These are phyloP conservation scores for Mycena filopes DNA, from an alignment of 768 basidiomycete genomes.

Conservation along the genomic window DNA sequence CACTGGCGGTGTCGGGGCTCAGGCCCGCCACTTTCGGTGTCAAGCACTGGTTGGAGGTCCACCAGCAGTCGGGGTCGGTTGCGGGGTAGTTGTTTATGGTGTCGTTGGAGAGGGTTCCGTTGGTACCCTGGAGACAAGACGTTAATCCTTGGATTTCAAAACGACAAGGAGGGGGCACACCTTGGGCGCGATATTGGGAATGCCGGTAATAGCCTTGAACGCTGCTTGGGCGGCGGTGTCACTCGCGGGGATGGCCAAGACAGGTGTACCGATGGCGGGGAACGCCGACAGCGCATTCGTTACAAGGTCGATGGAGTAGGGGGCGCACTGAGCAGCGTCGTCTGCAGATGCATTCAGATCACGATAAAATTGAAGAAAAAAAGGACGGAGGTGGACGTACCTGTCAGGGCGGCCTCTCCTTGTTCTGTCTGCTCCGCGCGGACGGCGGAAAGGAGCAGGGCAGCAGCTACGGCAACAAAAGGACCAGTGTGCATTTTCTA, in stretches of 20 bases:
- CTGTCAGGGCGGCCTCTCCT: too few relatives aligned
- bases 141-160: background rate
- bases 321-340: too few relatives aligned
- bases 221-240: conserved; percentile 55
- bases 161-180: conserved; percentile 34
- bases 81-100: background rate
- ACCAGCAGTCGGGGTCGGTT: conserved; percentile 44
- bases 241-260: background rate
- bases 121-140: background rate
- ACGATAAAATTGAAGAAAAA: too few relatives aligned
- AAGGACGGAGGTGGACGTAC: too few relatives aligned
- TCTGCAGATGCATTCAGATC: too few relatives aligned
- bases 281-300: background rate
- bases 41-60: conserved; percentile 55
- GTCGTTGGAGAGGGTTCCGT: background rate
- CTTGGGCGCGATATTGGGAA: conserved; percentile 65
- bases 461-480: too few relatives aligned
- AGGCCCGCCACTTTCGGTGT: conserved; percentile 59
- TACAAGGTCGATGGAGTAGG: background rate
- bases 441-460: too few relatives aligned
- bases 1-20: conserved; percentile 52
- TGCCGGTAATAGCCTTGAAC: conserved; percentile 55
- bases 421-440: too few relatives aligned
- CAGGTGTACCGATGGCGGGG: conserved; percentile 4
- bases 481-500: too few relatives aligned